Conservation (phyloP, 768 basidiomycete species). For the Lentinula boryana region DNA sequence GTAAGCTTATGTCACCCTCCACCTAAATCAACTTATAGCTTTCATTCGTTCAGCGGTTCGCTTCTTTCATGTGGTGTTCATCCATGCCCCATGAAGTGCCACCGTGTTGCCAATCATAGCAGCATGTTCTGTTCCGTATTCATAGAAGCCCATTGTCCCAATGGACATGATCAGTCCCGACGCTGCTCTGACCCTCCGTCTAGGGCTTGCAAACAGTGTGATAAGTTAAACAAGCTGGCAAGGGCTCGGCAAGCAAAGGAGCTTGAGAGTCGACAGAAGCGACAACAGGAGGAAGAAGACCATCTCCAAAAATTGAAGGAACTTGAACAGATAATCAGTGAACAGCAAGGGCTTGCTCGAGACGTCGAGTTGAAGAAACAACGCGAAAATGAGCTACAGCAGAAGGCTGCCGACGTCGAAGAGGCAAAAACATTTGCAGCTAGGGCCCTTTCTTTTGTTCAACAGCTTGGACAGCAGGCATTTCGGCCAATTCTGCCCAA, state of each 20-base stretch:
- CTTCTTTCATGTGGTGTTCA: conserved; percentile 48
- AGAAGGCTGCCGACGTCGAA: conserved; percentile 42
- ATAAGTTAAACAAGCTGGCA: conserved; percentile 31
- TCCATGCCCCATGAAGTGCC: conserved; percentile 54
- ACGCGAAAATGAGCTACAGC: conserved; percentile 26
- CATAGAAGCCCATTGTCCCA: conserved; percentile 32
- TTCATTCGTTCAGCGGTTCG: conserved; percentile 30
- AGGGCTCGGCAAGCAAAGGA: conserved; percentile 35
- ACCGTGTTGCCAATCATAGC: conserved; percentile 48
- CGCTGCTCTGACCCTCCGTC: conserved; percentile 36
- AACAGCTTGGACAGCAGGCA: not conserved
- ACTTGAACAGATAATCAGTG: conserved; percentile 34
- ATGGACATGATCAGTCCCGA: conserved; percentile 36
- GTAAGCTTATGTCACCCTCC: conserved; percentile 27
- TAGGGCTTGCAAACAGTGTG: conserved; percentile 37
- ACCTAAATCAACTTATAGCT: not conserved
- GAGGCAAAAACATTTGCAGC: conserved; percentile 12
- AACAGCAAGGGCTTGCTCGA: conserved; percentile 21
- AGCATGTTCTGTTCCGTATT: conserved; percentile 41
- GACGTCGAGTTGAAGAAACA: conserved; percentile 33
- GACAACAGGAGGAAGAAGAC: conserved; percentile 38
- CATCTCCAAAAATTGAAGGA: conserved; percentile 37
- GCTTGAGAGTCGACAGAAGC: conserved; percentile 33
- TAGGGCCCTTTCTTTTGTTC: not conserved
- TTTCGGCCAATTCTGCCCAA: not conserved